phyloP scores from a whole-genome alignment of 2,329 filamentous ascomycete genomes.

The Pseudocercospora fuligena region DNA sequence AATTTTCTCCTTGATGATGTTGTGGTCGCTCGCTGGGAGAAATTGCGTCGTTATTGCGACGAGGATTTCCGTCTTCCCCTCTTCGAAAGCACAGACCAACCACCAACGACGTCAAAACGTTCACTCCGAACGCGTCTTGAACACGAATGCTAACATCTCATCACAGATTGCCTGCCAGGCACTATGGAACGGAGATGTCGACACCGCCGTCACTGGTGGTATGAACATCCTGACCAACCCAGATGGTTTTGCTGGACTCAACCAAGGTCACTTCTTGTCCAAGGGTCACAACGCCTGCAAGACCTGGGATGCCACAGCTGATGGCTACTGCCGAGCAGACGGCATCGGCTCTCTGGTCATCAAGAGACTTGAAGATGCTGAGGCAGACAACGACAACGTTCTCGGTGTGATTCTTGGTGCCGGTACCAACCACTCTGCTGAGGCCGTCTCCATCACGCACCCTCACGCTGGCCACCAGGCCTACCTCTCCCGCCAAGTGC shows the following conservation, averaged over 20 bases:
- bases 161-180: conserved; percentile 35
- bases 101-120: too few relatives aligned
- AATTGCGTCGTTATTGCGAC: background rate
- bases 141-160: conserved; percentile 24
- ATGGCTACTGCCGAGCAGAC: conserved; percentile 41
- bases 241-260: conserved; percentile 33
- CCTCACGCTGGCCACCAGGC: conserved; percentile 29
- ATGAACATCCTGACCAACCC: conserved; percentile 38
- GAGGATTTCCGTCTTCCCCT: background rate
- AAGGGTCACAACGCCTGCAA: conserved; percentile 31
- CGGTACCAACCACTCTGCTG: conserved; percentile 24
- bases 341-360: conserved; percentile 35
- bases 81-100: background rate
- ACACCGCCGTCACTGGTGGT: conserved; percentile 39
- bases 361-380: conserved; percentile 40
- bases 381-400: conserved; percentile 41
- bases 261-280: conserved; percentile 36
- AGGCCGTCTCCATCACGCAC: conserved; percentile 26
- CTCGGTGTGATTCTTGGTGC: conserved; percentile 22
- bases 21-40: conserved; percentile 33
- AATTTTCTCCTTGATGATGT: conserved; percentile 35
- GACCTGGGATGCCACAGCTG: conserved; percentile 36
- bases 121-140: background rate
- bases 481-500: conserved; percentile 13
- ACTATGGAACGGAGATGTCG: conserved; percentile 37